Conservation (phyloP, 768 basidiomycete species). For the Agaricus bisporus region DNA sequence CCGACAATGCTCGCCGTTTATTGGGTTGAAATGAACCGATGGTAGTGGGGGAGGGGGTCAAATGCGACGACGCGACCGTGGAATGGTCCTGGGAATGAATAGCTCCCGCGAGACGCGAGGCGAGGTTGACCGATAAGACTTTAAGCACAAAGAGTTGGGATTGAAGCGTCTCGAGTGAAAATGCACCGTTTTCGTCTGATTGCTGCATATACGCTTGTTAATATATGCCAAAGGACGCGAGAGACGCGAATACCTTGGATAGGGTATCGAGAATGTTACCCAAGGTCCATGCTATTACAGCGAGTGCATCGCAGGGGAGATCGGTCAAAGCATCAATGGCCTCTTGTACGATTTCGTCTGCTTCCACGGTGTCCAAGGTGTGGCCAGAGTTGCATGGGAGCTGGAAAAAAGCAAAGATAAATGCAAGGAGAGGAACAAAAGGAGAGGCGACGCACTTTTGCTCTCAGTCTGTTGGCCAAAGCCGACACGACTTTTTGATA, state of each 20-base stretch:
- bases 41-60: conserved; percentile 32
- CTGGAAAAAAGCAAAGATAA: conserved; percentile 30
- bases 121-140: conserved; percentile 71
- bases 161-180: conserved; percentile 69
- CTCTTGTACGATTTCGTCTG: conserved; percentile 68
- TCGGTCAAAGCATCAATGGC: conserved; percentile 77
- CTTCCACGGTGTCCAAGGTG: conserved; percentile 65
- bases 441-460: conserved; percentile 49
- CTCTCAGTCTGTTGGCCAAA: conserved; percentile 73
- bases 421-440: neutral
- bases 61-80: conserved; percentile 17
- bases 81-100: conserved; percentile 24
- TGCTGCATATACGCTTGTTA: conserved; percentile 31
- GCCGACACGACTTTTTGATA: conserved; percentile 81
- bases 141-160: conserved; percentile 85
- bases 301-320: conserved; percentile 68
- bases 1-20: conserved; percentile 35
- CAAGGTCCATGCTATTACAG: conserved; percentile 75
- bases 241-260: conserved; percentile 48
- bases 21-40: conserved; percentile 22
- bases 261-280: conserved; percentile 74
- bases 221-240: neutral
- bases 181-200: conserved; percentile 44
- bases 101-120: conserved; percentile 64
- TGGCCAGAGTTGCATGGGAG: conserved; percentile 82